A percentile compares a stretch with the other conserved stretches of the same genome.
phyloP scores from a whole-genome alignment of 768 basidiomycete genomes.

The Leccinum imitatum region DNA sequence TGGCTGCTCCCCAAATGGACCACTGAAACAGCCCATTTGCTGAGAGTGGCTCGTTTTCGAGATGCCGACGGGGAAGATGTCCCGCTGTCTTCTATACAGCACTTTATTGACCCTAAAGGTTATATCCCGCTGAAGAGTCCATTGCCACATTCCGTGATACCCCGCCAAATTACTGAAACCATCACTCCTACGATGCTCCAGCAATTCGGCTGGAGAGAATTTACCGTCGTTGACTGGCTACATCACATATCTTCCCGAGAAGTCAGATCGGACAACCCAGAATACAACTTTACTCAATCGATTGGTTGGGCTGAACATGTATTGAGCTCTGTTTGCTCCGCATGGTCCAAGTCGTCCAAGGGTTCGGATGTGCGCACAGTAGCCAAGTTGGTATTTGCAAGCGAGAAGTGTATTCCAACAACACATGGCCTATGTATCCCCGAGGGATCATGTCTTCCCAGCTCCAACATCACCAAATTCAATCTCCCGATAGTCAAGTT shows the following conservation, averaged over 20 bases:
- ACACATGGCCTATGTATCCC: too few species aligned
- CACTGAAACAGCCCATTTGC: not conserved
- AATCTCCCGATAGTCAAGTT: too few species aligned
- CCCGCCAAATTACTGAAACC: conserved; percentile 57
- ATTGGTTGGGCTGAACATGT: too few species aligned
- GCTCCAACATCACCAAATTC: too few species aligned
- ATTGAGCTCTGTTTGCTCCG: too few species aligned
- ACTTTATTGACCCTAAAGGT: conserved; percentile 53
- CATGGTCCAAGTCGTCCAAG: too few species aligned
- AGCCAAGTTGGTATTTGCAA: too few species aligned
- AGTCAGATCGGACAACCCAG: conserved; percentile 37
- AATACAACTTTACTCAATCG: conserved; percentile 42
- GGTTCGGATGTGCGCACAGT: too few species aligned
- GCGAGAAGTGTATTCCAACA: too few species aligned
- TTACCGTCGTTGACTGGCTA: conserved; percentile 73
- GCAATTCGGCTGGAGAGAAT: conserved; percentile 74
- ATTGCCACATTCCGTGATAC: conserved; percentile 24
- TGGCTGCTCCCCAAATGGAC: not conserved
- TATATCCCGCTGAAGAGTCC: conserved; percentile 46
- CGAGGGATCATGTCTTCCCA: too few species aligned
- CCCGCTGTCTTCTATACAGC: conserved; percentile 60
- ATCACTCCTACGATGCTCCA: conserved; percentile 52
- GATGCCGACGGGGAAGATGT: conserved; percentile 51
- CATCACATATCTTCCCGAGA: conserved; percentile 52
- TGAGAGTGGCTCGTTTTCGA: conserved; percentile 38